Percentiles rank a stretch among this genome's conserved stretches.
phyloP scores from a whole-genome alignment of 1,284 basidiomycete species.

The Puccinia polysora region DNA sequence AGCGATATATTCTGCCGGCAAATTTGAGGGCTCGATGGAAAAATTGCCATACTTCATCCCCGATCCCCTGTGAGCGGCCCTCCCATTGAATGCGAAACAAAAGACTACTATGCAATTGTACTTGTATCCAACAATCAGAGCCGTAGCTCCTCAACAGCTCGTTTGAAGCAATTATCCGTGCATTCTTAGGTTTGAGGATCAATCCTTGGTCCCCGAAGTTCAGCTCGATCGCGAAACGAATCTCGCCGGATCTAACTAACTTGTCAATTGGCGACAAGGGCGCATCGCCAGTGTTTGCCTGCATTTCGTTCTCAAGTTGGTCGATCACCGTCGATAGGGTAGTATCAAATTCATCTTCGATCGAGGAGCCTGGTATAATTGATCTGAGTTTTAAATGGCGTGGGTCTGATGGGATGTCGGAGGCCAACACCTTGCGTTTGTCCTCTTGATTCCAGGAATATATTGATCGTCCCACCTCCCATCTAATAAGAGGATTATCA shows the following conservation, averaged over 20 bases:
- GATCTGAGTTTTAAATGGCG: constrained; percentile 8
- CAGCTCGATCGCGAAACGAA: constrained; percentile 23
- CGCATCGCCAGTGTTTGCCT: neutral
- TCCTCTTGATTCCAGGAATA: neutral
- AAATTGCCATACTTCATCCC: constrained; percentile 26
- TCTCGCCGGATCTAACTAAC: neutral
- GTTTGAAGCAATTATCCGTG: constrained; percentile 4
- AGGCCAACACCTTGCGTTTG: constrained; percentile 2
- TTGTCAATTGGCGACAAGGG: neutral
- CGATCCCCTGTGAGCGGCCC: constrained; percentile 3
- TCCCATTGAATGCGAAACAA: neutral
- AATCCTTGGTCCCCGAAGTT: neutral
- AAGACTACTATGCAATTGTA: neutral
- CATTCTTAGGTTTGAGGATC: neutral
- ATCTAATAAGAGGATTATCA: constrained; percentile 17
- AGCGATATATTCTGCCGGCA: constrained; percentile 5
- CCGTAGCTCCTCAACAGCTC: constrained; percentile 17
- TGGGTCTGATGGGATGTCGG: constrained; percentile 16
- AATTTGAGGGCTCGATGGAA: constrained; percentile 11
- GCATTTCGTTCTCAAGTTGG: neutral
- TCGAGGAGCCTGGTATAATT: neutral
- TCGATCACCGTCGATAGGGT: neutral
- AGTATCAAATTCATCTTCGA: constrained; percentile 1
- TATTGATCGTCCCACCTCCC: constrained; percentile 25
- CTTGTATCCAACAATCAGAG: constrained; percentile 34